Evolutionary conservation across 805 yeast genomes (phyloP).

Genomic region (Suhomyces sp.): DNA sequence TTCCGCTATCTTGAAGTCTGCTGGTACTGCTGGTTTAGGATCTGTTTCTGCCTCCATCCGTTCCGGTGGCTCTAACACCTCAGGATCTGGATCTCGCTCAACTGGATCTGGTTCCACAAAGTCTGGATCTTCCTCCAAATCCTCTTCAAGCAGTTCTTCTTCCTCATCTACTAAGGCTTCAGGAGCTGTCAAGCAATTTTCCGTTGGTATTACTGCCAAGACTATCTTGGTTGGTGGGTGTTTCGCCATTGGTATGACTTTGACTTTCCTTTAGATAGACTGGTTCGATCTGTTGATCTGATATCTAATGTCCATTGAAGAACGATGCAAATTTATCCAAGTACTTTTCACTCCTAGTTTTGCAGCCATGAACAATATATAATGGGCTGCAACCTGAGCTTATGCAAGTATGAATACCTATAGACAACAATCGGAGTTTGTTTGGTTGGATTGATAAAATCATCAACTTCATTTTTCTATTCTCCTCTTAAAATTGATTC

Average conservation of each 20-base stretch:
- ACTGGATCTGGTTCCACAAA: conserved; percentile 12
- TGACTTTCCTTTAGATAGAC: conserved; percentile 17
- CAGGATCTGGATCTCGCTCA: conserved; percentile 23
- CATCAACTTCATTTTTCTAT: no score
- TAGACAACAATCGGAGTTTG: no score
- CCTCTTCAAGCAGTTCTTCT: conserved; percentile 14
- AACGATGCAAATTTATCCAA: no score
- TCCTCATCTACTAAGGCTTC: conserved; percentile 19
- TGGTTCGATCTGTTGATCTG: no score
- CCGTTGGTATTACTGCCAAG: conserved; percentile 19
- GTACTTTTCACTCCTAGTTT: no score
- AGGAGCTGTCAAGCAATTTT: conserved; percentile 16
- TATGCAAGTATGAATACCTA: no score
- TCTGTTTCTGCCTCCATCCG: conserved; percentile 38
- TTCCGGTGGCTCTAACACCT: conserved; percentile 33
- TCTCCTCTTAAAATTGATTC: no score
- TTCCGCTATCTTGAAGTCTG: conserved; percentile 55
- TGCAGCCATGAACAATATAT: no score
- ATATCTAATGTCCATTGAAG: no score
- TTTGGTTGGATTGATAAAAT: no score
- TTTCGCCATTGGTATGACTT: conserved; percentile 28
- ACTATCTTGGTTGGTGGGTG: conserved; percentile 23
- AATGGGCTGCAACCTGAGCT: no score
- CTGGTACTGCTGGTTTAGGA: conserved; percentile 72
- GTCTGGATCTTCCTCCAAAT: conserved; percentile 6